Conservation (phyloP, 257 asterid genomes). For the Plantago elongata region DNA sequence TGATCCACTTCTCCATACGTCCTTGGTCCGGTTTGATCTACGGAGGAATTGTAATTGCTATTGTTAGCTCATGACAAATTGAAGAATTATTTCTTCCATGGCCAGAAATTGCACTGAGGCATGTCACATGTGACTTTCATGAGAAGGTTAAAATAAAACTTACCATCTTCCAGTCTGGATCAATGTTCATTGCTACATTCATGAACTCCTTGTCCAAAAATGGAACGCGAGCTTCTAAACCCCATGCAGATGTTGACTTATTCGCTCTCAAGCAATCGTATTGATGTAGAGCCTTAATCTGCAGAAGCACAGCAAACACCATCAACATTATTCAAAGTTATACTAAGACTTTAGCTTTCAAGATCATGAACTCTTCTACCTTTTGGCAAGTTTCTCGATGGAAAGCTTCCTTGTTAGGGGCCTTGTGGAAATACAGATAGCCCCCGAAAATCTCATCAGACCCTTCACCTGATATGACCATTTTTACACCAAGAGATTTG, state of each 20-base stretch:
- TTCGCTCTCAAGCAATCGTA: conserved; percentile 95
- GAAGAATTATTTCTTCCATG: too few species aligned
- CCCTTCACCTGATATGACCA: conserved; percentile 99
- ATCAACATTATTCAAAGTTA: conserved; percentile 1
- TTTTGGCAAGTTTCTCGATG: conserved; percentile 86
- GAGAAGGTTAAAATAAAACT: not conserved
- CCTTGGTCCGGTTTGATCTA: conserved; percentile 81
- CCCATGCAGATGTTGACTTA: conserved; percentile 98
- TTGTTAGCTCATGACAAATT: too few species aligned
- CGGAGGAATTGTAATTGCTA: not conserved
- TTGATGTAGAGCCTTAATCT: conserved; percentile 95
- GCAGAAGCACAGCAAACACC: conserved; percentile 16
- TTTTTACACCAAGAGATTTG: conserved; percentile 90
- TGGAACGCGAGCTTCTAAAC: conserved; percentile 92
- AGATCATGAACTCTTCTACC: conserved; percentile 31
- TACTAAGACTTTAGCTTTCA: not conserved
- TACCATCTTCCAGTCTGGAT: conserved; percentile 92
- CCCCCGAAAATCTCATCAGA: conserved; percentile 99
- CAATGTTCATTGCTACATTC: conserved; percentile 82
- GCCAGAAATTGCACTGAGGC: too few species aligned
- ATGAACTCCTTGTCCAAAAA: conserved; percentile 88
- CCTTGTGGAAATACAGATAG: conserved; percentile 84
- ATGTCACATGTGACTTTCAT: too few species aligned
- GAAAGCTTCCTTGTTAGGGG: conserved; percentile 90
- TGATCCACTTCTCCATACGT: conserved; percentile 86